Base-by-base conservation (phyloP, 2,329 filamentous ascomycete genomes). In the Capronia epimyces region DNA sequence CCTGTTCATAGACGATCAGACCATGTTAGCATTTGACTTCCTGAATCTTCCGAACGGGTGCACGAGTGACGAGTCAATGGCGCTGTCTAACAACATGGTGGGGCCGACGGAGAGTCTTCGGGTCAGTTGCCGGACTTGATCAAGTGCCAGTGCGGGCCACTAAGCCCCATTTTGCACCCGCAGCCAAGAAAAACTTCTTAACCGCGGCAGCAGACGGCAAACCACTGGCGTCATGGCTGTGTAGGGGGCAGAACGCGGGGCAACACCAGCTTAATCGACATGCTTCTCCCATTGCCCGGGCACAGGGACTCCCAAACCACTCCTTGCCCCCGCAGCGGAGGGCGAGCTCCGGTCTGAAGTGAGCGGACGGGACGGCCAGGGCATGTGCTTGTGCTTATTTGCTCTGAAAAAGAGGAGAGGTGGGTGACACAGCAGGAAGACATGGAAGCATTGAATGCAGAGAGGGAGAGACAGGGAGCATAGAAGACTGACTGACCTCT, bases 401-500 rank as follows among this genome's bases (percentile, higher is more conserved):
- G 5, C 24, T 5, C 24, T 10, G 24, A 10, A 27, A 10, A 10
- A n/a, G 10, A 3, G 18, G 16, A 20, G 34, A 7, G 34, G 34
- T 5, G 15, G 13, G 15, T 8, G 5, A 37, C 15, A 20, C 34
- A 37, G 34, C 29, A 20, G 6, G 3, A 37, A 20, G 27, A 7
- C 8, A 20, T 13, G 34, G 15, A 5, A 37, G 18, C 12, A 50
- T 58, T 41, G 49, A 52, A 62, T 55, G 59, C 47, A 58, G 53
- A 32, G 24, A 49, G 36, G 25, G 56, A 44, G 39, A 32, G 20
- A 52, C 34, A 43, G 34, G 51, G 50, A 55, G n/a, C 10, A 37
- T 18, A 15, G 39, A 32, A 46, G 51, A 55, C 24, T 9, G 12
- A 55, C 87, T 83, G 85, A 97, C 93, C 72, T 97, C 90, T 64